phyloP scores from a whole-genome alignment of 371 early-diverging fungal genomes.

The Phascolomyces articulosus region DNA sequence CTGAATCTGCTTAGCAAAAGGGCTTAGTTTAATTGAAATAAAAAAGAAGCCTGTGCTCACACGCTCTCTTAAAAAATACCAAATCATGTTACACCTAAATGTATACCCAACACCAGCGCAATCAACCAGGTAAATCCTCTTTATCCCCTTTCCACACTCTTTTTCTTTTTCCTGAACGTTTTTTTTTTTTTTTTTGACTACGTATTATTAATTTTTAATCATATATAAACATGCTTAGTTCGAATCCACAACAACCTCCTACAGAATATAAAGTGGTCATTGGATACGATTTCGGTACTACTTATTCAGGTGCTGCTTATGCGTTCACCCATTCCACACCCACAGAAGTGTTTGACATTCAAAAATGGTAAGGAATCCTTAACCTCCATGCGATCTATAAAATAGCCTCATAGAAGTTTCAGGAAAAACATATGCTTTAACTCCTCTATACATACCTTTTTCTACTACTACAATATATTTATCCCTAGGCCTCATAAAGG shows the following conservation, averaged over 20 bases:
- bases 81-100: too few relatives aligned
- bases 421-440: background rate
- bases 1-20: too few relatives aligned
- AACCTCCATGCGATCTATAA: background rate
- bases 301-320: conserved; percentile 60
- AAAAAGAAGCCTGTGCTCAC: too few relatives aligned
- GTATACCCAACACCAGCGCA: too few relatives aligned
- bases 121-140: too few relatives aligned
- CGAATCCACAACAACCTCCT: background rate
- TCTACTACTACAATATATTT: background rate
- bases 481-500: conserved; percentile 59
- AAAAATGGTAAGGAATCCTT: conserved; percentile 45
- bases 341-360: conserved; percentile 57
- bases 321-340: conserved; percentile 52
- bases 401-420: background rate
- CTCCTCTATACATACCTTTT: too few relatives aligned
- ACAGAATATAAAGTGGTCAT: conserved; percentile 47
- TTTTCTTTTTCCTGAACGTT: too few relatives aligned
- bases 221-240: background rate
- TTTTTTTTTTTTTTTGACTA: too few relatives aligned
- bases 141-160: too few relatives aligned
- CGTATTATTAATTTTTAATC: too few relatives aligned
- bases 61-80: too few relatives aligned
- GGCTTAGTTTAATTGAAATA: too few relatives aligned
- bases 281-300: conserved; percentile 56